These are phyloP conservation scores for Clonostachys rhizophaga DNA, from an alignment of 2,329 filamentous ascomycete genomes.

Conservation along the genomic window DNA sequence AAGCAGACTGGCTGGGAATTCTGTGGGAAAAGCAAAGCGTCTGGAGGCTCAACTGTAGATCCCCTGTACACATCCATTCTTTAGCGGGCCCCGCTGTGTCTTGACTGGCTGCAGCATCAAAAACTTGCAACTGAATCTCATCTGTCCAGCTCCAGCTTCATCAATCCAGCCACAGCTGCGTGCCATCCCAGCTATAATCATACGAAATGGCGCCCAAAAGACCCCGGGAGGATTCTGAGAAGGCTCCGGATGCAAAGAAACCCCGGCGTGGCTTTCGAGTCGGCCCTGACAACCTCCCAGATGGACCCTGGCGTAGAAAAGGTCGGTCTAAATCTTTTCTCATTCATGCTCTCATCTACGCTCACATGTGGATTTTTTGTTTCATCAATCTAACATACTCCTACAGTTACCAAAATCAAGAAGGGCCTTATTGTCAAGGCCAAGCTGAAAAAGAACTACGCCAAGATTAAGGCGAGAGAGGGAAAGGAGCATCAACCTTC, in stretches of 20 bases:
- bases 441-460: conserved; percentile 89
- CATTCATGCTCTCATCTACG: conserved; percentile 7
- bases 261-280: conserved; percentile 73
- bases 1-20: too few relatives aligned
- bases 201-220: conserved; percentile 54
- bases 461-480: conserved; percentile 65
- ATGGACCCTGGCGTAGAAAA: conserved; percentile 84
- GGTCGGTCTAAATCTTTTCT: conserved; percentile 23
- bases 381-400: conserved; percentile 1
- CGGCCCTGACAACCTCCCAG: conserved; percentile 84
- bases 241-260: conserved; percentile 40
- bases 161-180: background rate
- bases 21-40: too few relatives aligned
- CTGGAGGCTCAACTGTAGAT: too few relatives aligned
- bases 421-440: conserved; percentile 84
- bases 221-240: conserved; percentile 30
- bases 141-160: background rate
- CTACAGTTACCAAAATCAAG: conserved; percentile 80
- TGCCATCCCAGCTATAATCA: background rate
- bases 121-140: background rate
- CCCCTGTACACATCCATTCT: too few relatives aligned
- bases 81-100: too few relatives aligned
- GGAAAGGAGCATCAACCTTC: conserved; percentile 12
- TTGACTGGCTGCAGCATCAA: too few relatives aligned
- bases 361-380: background rate